Evolutionary conservation across 2,329 filamentous ascomycete species (phyloP).

Genomic region (Helminthosporium solani): DNA sequence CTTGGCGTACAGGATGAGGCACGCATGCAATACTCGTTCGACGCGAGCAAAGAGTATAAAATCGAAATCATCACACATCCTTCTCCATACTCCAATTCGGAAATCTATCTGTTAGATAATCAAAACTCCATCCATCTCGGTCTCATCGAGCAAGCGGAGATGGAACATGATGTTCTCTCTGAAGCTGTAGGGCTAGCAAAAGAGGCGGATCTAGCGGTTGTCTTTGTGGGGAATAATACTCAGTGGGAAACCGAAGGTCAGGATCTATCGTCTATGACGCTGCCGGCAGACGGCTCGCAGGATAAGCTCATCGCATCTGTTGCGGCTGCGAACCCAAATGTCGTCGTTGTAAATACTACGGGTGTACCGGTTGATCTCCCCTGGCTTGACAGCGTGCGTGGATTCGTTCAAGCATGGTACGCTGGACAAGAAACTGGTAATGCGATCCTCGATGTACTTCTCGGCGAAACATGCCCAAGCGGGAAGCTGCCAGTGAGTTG

Average conservation of each 20-base stretch:
- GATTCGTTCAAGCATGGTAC: slow-evolving; percentile 70
- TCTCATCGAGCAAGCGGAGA: slow-evolving; percentile 15
- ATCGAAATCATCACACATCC: slow-evolving; percentile 16
- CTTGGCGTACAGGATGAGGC: slow-evolving; percentile 19
- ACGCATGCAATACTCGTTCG: slow-evolving; percentile 13
- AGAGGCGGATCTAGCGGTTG: slow-evolving; percentile 64
- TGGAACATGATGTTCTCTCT: slow-evolving; percentile 17
- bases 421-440: slow-evolving; percentile 65
- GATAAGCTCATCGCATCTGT: slow-evolving; percentile 53
- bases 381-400: slow-evolving; percentile 64
- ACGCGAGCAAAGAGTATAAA: slow-evolving; percentile 6
- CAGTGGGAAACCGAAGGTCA: slow-evolving; percentile 28
- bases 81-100: slow-evolving; percentile 10
- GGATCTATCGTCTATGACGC: slow-evolving; percentile 22
- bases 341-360: slow-evolving; percentile 64
- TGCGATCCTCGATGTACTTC: slow-evolving; percentile 63
- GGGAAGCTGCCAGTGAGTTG: slow-evolving; percentile 65
- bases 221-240: slow-evolving; percentile 63
- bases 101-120: slow-evolving; percentile 18
- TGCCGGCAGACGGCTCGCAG: slow-evolving; percentile 56
- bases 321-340: slow-evolving; percentile 61
- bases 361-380: slow-evolving; percentile 69
- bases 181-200: slow-evolving; percentile 17
- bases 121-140: slow-evolving; percentile 18
- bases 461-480: slow-evolving; percentile 62